These are phyloP conservation scores for Turnera subulata DNA, from an alignment of 345 rosid genomes.

Conservation along the genomic window DNA sequence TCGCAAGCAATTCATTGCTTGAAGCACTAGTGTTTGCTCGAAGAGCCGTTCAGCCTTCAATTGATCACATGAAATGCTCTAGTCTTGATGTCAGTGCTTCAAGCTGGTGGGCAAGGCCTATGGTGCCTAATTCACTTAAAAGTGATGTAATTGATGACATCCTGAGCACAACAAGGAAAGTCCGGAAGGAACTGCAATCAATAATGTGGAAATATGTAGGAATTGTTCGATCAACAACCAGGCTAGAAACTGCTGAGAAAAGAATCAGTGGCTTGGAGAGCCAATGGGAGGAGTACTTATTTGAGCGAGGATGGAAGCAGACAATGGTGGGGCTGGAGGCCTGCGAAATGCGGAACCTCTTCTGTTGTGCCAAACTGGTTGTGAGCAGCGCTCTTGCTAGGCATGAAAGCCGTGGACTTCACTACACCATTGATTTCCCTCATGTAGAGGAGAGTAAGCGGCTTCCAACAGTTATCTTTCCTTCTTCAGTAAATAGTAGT, in stretches of 20 bases:
- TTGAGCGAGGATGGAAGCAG: conserved; percentile 79
- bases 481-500: conserved; percentile 47
- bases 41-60: conserved; percentile 82
- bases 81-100: conserved; percentile 42
- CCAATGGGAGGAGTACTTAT: conserved; percentile 72
- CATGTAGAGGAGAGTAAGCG: conserved; percentile 79
- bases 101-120: conserved; percentile 61
- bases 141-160: conserved; percentile 38
- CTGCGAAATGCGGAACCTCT: conserved; percentile 92
- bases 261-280: conserved; percentile 60
- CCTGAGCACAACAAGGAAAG: conserved; percentile 44
- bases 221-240: conserved; percentile 73
- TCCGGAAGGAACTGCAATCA: conserved; percentile 75
- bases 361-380: conserved; percentile 90
- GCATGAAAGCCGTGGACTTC: conserved; percentile 95
- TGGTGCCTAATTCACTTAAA: conserved; percentile 49
- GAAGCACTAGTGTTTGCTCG: conserved; percentile 96
- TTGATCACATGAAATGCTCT: conserved; percentile 61
- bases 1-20: conserved; percentile 92
- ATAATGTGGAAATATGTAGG: conserved; percentile 93
- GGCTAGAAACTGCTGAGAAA: conserved; percentile 57
- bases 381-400: conserved; percentile 85
- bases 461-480: conserved; percentile 79
- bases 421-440: conserved; percentile 86
- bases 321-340: conserved; percentile 84